Conservation (phyloP, 2,329 filamentous ascomycete genomes). For the Nemania abortiva region DNA sequence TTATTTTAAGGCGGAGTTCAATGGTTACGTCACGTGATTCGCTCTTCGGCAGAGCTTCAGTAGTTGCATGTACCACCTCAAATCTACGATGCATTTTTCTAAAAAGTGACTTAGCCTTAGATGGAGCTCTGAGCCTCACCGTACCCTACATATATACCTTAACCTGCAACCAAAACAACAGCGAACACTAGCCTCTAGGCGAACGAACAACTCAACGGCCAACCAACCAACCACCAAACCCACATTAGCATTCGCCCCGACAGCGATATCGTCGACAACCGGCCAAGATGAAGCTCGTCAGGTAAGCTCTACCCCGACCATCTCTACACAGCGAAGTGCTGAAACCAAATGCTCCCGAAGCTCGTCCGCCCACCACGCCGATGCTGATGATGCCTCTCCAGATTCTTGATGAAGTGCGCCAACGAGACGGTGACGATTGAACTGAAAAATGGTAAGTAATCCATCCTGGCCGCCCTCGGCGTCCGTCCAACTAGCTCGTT, state of each 20-base stretch:
- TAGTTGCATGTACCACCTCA: background rate
- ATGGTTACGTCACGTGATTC: background rate
- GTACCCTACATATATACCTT: conserved; percentile 10
- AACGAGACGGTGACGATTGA: conserved; percentile 99
- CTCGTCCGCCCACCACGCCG: conserved; percentile 45
- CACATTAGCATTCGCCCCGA: conserved; percentile 14
- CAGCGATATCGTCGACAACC: conserved; percentile 24
- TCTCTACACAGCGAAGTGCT: conserved; percentile 60
- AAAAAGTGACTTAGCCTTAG: conserved; percentile 38
- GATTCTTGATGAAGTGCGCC: conserved; percentile 99
- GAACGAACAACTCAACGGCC: conserved; percentile 20
- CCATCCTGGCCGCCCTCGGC: no score
- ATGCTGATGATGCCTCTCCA: conserved; percentile 59
- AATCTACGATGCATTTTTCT: conserved; percentile 29
- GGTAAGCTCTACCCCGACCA: conserved; percentile 68
- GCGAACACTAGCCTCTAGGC: conserved; percentile 34
- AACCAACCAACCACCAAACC: conserved; percentile 12
- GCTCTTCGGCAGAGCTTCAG: background rate
- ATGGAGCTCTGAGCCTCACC: conserved; percentile 33
- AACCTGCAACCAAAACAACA: conserved; percentile 5
- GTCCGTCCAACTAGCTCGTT: no score
- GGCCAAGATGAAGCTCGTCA: conserved; percentile 92
- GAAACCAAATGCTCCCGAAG: conserved; percentile 52
- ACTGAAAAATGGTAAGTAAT: conserved; percentile 96
- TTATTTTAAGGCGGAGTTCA: no score